Evolutionary conservation across 495 filamentous ascomycete species (phyloP).

Genomic region (Paragyromitra xinjiangensis): DNA sequence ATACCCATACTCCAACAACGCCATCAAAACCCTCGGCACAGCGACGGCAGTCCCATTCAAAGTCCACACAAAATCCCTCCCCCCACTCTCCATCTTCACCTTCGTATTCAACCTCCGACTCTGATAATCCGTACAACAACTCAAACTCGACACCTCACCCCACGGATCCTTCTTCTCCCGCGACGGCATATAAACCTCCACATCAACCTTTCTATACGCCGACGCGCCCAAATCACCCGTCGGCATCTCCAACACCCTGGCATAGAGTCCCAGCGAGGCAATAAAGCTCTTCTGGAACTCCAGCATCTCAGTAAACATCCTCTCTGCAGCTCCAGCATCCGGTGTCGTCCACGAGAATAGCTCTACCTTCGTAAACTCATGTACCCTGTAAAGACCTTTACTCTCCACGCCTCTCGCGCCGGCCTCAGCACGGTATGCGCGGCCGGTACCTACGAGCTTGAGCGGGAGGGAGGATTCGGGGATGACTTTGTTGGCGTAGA

Average conservation of each 20-base stretch:
- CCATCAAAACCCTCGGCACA: constrained; percentile 86
- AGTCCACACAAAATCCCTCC: constrained; percentile 75
- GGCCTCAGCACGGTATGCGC: constrained; percentile 94
- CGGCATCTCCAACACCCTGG: constrained; percentile 92
- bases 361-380: constrained; percentile 98
- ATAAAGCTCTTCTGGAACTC: constrained; percentile 86
- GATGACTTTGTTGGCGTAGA: constrained; percentile 79
- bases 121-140: constrained; percentile 96
- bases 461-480: constrained; percentile 71
- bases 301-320: constrained; percentile 78
- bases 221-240: constrained; percentile 84
- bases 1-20: constrained; percentile 94
- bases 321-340: neutral
- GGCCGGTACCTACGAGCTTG: constrained; percentile 80
- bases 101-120: constrained; percentile 79
- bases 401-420: constrained; percentile 87
- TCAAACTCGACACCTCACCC: constrained; percentile 92
- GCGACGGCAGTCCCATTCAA: constrained; percentile 95
- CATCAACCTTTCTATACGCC: constrained; percentile 85
- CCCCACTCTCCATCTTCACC: constrained; percentile 63
- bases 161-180: constrained; percentile 79
- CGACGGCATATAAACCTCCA: constrained; percentile 93
- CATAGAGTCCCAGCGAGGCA: constrained; percentile 76
- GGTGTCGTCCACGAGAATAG: constrained; percentile 87
- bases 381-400: constrained; percentile 96